A percentile compares a stretch with the other conserved stretches of the same genome.
phyloP scores from a whole-genome alignment of 208 protist species.

The Leishmania turanica region DNA sequence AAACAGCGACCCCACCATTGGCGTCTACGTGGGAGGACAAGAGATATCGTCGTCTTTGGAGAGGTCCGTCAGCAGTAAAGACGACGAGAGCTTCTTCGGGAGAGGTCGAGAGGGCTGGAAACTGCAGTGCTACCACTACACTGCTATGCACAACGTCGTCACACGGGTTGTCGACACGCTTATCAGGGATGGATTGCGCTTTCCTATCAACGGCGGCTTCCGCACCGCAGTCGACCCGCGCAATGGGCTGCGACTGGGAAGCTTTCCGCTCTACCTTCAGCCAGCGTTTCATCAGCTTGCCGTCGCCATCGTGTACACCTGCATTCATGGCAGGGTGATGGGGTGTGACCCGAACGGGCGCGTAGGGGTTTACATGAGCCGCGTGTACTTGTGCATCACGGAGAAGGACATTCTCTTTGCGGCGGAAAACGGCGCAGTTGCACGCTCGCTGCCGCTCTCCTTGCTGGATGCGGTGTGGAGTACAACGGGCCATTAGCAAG shows the following conservation, averaged over 20 bases:
- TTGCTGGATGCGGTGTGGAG: conserved; percentile 28
- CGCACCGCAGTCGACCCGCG: conserved; percentile 42
- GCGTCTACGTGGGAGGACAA: conserved; percentile 20
- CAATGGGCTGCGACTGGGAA: conserved; percentile 38
- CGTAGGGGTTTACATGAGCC: conserved; percentile 31
- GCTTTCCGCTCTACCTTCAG: conserved; percentile 41
- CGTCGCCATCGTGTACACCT: conserved; percentile 46
- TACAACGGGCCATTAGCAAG: conserved; percentile 21
- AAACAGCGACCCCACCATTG: conserved; percentile 8
- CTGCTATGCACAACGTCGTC: conserved; percentile 21
- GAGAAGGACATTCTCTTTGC: conserved; percentile 36
- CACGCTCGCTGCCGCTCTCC: conserved; percentile 27
- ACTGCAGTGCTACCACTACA: conserved; percentile 32
- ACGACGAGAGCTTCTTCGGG: conserved; percentile 35
- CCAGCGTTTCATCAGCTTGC: conserved; percentile 26
- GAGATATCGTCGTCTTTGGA: conserved; percentile 15
- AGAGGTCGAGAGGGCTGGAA: conserved; percentile 32
- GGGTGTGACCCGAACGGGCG: conserved; percentile 28
- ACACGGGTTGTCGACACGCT: conserved; percentile 40
- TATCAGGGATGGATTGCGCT: conserved; percentile 40
- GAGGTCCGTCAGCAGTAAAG: conserved; percentile 14
- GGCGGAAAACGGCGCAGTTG: conserved; percentile 26
- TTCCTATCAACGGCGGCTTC: conserved; percentile 38
- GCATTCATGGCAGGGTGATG: conserved; percentile 38
- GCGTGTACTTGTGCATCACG: conserved; percentile 48